phyloP scores from a whole-genome alignment of 176 grass and related monocot species.

The Musa schizocarpa region DNA sequence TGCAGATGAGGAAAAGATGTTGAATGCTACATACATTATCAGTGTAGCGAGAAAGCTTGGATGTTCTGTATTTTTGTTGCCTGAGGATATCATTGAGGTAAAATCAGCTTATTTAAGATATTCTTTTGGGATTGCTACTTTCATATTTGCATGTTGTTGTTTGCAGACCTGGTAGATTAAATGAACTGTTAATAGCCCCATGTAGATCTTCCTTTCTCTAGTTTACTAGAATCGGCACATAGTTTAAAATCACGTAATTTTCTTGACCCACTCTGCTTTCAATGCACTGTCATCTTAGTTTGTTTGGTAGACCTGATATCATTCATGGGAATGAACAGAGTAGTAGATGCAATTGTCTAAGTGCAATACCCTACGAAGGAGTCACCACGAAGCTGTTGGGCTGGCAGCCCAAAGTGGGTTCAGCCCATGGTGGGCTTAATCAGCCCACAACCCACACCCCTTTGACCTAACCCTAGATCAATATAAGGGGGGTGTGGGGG shows the following conservation, averaged over 20 bases:
- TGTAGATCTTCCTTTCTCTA: too few species aligned
- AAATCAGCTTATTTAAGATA: slow-evolving; percentile 17
- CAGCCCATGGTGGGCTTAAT: too few species aligned
- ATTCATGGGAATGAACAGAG: not conserved
- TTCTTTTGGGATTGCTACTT: not conserved
- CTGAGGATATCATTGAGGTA: slow-evolving; percentile 99
- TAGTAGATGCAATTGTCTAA: not conserved
- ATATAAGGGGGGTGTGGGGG: too few species aligned
- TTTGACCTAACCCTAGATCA: too few species aligned
- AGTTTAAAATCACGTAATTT: too few species aligned
- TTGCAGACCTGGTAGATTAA: not conserved
- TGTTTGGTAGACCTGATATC: too few species aligned
- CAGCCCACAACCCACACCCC: too few species aligned
- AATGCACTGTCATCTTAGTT: too few species aligned
- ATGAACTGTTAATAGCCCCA: not conserved
- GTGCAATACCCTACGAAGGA: not conserved
- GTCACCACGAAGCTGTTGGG: too few species aligned
- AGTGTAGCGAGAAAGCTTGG: slow-evolving; percentile 94
- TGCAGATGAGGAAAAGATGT: slow-evolving; percentile 82
- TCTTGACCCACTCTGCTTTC: too few species aligned
- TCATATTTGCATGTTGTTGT: not conserved
- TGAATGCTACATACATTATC: slow-evolving; percentile 96
- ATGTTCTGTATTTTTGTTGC: slow-evolving; percentile 88
- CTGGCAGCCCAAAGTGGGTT: too few species aligned
- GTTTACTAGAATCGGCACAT: too few species aligned